A percentile compares a stretch with the other conserved stretches of the same genome.
These are phyloP conservation scores for Penicillium italicum DNA, from an alignment of 2,329 filamentous ascomycete species.

Conservation along the genomic window DNA sequence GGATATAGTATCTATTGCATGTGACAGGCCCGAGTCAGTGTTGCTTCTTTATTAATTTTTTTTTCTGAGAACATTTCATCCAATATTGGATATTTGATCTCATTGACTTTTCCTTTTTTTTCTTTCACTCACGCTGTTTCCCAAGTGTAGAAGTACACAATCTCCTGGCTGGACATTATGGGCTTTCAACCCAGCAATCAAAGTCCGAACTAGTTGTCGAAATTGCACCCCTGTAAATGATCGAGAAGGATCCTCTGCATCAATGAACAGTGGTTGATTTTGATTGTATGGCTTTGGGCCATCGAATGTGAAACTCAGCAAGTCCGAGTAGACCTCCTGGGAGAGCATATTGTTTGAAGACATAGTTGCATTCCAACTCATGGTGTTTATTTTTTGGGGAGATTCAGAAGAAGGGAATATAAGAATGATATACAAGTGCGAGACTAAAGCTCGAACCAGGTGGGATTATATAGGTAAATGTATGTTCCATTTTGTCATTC, in stretches of 20 bases:
- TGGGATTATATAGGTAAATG: slow-evolving; percentile 3
- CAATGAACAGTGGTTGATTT: slow-evolving; percentile 42
- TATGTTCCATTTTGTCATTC: background rate
- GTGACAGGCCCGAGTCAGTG: slow-evolving; percentile 14
- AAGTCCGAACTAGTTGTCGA: slow-evolving; percentile 33
- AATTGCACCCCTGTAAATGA: slow-evolving; percentile 38
- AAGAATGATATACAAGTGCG: background rate
- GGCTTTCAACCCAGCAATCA: slow-evolving; percentile 42
- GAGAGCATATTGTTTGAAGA: slow-evolving; percentile 11
- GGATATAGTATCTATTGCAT: slow-evolving; percentile 37
- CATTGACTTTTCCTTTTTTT: no score
- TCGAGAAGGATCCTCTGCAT: slow-evolving; percentile 39
- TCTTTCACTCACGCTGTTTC: slow-evolving; percentile 39
- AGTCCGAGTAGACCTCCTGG: slow-evolving; percentile 33
- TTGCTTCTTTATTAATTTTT: slow-evolving; percentile 10
- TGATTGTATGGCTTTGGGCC: slow-evolving; percentile 35
- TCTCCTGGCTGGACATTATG: slow-evolving; percentile 40
- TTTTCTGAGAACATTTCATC: background rate
- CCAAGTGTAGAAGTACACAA: slow-evolving; percentile 43
- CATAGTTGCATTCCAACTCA: slow-evolving; percentile 1
- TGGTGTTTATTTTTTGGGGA: background rate
- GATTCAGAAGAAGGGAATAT: background rate
- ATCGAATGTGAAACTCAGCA: slow-evolving; percentile 43
- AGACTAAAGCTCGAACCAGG: background rate
- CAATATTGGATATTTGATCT: background rate